Conservation (phyloP, 73 alveolate species). For the Paramecium biaurelia region DNA sequence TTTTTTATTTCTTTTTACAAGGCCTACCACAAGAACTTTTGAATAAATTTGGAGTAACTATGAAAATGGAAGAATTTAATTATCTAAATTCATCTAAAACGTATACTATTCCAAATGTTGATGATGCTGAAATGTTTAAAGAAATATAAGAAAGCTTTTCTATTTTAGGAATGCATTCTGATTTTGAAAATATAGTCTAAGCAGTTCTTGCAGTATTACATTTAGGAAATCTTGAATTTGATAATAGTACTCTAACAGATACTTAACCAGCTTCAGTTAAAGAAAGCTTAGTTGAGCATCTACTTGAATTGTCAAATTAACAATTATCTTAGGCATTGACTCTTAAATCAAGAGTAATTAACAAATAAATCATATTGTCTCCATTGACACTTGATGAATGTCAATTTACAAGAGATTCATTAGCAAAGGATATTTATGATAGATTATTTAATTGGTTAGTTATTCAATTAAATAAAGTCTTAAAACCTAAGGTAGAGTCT, state of each 20-base stretch:
- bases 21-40: slow-evolving; percentile 30
- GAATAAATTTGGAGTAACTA: slow-evolving; percentile 21
- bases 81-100: slow-evolving; percentile 51
- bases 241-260: slow-evolving; percentile 48
- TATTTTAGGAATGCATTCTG: slow-evolving; percentile 1
- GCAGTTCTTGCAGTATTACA: slow-evolving; percentile 36
- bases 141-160: slow-evolving; percentile 44
- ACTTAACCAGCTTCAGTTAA: slow-evolving; percentile 37
- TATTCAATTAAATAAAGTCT: slow-evolving; percentile 21
- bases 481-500: slow-evolving; percentile 51
- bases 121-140: slow-evolving; percentile 53
- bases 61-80: not conserved
- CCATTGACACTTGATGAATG: slow-evolving; percentile 57
- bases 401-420: slow-evolving; percentile 80
- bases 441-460: slow-evolving; percentile 93
- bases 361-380: slow-evolving; percentile 40
- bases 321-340: slow-evolving; percentile 10
- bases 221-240: slow-evolving; percentile 58
- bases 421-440: slow-evolving; percentile 94
- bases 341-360: slow-evolving; percentile 33
- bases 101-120: slow-evolving; percentile 42
- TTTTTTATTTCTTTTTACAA: slow-evolving; percentile 39
- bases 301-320: not conserved
- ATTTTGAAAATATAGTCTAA: slow-evolving; percentile 14
- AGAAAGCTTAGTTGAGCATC: not conserved